These are phyloP conservation scores for Trifolium dubium DNA, from an alignment of 306 rosid genomes.

Conservation along the genomic window DNA sequence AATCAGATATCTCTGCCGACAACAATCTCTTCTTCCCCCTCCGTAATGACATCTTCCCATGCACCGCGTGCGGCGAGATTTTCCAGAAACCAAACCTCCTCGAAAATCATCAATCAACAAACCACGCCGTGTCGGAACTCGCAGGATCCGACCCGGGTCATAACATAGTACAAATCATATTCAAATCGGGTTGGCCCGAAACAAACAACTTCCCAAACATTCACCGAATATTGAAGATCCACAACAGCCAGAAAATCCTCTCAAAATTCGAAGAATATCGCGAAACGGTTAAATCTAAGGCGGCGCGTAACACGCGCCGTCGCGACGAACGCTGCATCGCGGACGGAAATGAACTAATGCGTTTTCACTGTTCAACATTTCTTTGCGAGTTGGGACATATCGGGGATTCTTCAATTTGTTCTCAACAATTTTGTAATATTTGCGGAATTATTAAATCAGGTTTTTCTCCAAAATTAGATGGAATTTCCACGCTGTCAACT, in stretches of 20 bases:
- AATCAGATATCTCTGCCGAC: slow-evolving; percentile 67
- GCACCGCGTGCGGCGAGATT: slow-evolving; percentile 90
- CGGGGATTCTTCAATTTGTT: slow-evolving; percentile 74
- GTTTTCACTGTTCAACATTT: slow-evolving; percentile 91
- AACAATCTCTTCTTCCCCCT: slow-evolving; percentile 69
- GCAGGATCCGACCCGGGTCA: slow-evolving; percentile 78
- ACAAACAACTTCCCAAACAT: slow-evolving; percentile 46
- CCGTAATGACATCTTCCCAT: slow-evolving; percentile 94
- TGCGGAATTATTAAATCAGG: slow-evolving; percentile 89
- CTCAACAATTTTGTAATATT: slow-evolving; percentile 75
- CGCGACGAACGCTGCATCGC: slow-evolving; percentile 88
- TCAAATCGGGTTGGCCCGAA: slow-evolving; percentile 86
- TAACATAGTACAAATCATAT: slow-evolving; percentile 85
- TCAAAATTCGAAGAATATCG: slow-evolving; percentile 85
- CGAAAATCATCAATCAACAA: slow-evolving; percentile 69
- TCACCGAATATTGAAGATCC: slow-evolving; percentile 80
- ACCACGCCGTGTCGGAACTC: slow-evolving; percentile 88
- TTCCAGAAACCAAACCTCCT: slow-evolving; percentile 71
- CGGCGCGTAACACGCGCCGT: slow-evolving; percentile 51
- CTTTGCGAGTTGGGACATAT: slow-evolving; percentile 74
- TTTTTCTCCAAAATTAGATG: slow-evolving; percentile 85
- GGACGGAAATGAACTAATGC: slow-evolving; percentile 91
- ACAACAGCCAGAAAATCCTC: slow-evolving; percentile 79
- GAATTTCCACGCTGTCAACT: slow-evolving; percentile 83
- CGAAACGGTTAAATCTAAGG: slow-evolving; percentile 74